Base-by-base conservation (phyloP, 306 rosid genomes). In the Boehmeria nivea region DNA sequence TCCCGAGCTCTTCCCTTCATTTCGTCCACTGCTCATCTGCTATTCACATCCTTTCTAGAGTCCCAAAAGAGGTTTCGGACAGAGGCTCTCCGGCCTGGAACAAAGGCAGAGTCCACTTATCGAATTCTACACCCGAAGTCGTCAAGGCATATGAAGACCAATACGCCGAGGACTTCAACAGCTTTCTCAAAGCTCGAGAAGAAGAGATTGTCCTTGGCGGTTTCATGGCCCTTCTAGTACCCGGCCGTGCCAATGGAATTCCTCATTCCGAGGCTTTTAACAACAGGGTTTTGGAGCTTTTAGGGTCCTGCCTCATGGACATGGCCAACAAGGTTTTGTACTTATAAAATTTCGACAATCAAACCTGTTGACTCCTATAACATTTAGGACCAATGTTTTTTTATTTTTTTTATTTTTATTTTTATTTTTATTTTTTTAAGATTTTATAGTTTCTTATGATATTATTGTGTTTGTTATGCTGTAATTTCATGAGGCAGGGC, bases 191-290 rank as follows among this genome's bases (percentile, higher is more conserved):
- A 6, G 57, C 67, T 18, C 51, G 81, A 21, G 74, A 70, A 8
- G 37, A 66, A 31, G 74, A 76, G 64, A n/a, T 71, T 45, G 74
- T 59, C 2, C 6, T 3, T 5, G 77, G 81, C 23, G 81, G 81
- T 3, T n/a, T 76, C 3, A 20, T 61, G 67, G 51, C 26, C 15
- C 8, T 46, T 2, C 1, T 21, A 4, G 5, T 46, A 3, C 26
- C 25, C 18, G 54, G 54, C 4, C 27, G 54, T n/a, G 17, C 54
- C 12, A 21, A 13, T 12, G 34, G 54, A 49, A 1, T 8, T 3
- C 19, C 54, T 49, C 33, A 49, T 49, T 21, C 54, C 0, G 33
- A 49, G 11, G 33, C 34, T 23, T 49, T 1, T 5, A 12, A 0
- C 14, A 49, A 24, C 33, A 23, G 12, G 34, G 12, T 27, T 1